These are phyloP conservation scores for Monosporascus ibericus DNA, from an alignment of 2,329 filamentous ascomycete species.

Conservation along the genomic window DNA sequence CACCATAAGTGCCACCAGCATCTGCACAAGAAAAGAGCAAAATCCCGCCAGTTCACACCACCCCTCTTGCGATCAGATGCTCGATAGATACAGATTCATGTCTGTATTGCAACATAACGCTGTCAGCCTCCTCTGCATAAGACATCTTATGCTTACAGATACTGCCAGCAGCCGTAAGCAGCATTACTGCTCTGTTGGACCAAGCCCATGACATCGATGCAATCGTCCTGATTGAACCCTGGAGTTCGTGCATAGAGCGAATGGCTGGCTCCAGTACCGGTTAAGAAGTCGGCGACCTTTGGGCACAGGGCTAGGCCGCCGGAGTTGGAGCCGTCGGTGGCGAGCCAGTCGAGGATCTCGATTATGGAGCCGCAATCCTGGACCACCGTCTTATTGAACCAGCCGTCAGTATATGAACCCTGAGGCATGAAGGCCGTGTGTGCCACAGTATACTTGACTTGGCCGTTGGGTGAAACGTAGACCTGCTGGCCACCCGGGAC, in stretches of 20 bases:
- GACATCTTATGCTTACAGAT: constrained; percentile 19
- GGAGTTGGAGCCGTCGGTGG: constrained; percentile 19
- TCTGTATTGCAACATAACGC: not conserved
- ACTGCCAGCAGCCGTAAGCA: constrained; percentile 32
- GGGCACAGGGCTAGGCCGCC: constrained; percentile 22
- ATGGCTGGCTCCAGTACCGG: constrained; percentile 15
- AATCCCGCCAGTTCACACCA: constrained; percentile 2
- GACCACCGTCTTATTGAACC: constrained; percentile 28
- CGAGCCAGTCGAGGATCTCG: constrained; percentile 21
- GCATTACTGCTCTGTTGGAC: constrained; percentile 19
- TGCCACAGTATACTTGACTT: constrained; percentile 48
- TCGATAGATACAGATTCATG: not conserved
- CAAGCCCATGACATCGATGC: constrained; percentile 28
- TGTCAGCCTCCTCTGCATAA: not conserved
- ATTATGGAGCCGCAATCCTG: constrained; percentile 17
- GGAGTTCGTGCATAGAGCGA: constrained; percentile 21
- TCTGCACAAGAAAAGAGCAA: not conserved
- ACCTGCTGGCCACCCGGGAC: constrained; percentile 60
- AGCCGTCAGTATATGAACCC: constrained; percentile 45
- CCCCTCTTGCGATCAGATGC: constrained; percentile 2
- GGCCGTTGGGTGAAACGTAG: constrained; percentile 49
- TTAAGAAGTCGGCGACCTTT: constrained; percentile 15
- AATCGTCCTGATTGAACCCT: constrained; percentile 23
- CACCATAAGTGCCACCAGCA: constrained; percentile 2
- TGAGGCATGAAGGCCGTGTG: constrained; percentile 47